Evolutionary conservation across 345 rosid species (phyloP).

Genomic region (Syzygium aqueum): DNA sequence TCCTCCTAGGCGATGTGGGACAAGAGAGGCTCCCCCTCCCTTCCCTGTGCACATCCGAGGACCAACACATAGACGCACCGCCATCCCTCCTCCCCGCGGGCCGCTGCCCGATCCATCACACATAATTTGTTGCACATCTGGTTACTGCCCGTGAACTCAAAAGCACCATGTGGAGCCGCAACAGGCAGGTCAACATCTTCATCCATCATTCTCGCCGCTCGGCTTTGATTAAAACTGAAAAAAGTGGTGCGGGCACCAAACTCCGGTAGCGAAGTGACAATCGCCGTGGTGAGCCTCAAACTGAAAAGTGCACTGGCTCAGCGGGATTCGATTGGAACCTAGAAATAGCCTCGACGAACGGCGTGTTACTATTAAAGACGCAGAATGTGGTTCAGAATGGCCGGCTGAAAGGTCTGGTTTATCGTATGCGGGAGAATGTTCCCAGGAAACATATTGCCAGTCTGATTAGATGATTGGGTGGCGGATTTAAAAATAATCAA

Average conservation of each 20-base stretch:
- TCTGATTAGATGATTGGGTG: neutral
- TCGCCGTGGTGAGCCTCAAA: neutral
- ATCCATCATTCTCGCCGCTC: neutral
- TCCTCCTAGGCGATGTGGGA: too few species aligned
- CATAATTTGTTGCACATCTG: neutral
- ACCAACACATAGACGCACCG: too few species aligned
- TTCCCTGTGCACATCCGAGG: too few species aligned
- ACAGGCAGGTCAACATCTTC: neutral
- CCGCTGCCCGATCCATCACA: too few species aligned
- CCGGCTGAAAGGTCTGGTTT: neutral
- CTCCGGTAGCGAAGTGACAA: neutral
- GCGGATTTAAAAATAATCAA: neutral
- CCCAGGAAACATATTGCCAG: neutral
- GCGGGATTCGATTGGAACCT: neutral
- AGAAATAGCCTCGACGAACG: neutral
- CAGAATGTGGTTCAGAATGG: neutral
- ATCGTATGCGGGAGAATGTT: neutral
- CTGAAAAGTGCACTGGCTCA: neutral
- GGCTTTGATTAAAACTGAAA: neutral
- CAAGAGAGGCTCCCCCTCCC: too few species aligned
- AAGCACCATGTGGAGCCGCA: neutral
- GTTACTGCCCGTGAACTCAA: neutral
- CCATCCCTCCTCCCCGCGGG: too few species aligned
- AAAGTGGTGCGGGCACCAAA: neutral
- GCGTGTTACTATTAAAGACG: neutral